Conservation (phyloP, 257 asterid species). For the Gynochthodes officinalis region DNA sequence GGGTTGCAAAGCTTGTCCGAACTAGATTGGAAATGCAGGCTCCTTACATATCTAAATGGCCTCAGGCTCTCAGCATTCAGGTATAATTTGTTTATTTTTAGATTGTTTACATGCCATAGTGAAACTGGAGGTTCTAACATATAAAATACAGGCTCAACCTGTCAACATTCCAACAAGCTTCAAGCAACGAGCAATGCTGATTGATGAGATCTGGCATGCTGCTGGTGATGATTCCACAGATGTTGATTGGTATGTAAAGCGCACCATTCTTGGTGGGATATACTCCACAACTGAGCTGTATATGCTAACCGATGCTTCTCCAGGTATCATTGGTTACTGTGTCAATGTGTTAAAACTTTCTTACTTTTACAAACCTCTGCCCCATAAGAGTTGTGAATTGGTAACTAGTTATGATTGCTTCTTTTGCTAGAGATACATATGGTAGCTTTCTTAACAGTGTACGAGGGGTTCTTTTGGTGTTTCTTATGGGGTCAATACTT, state of each 20-base stretch:
- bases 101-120: background rate
- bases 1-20: conserved; percentile 65
- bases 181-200: conserved; percentile 89
- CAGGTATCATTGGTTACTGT: conserved; percentile 41
- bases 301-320: conserved; percentile 88
- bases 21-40: conserved; percentile 90
- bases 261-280: conserved; percentile 83
- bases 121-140: background rate
- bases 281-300: conserved; percentile 80
- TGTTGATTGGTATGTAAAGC: conserved; percentile 78
- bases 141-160: conserved; percentile 65
- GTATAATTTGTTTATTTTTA: conserved; percentile 26
- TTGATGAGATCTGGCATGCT: conserved; percentile 96
- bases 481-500: background rate
- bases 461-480: background rate
- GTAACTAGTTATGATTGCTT: background rate
- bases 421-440: background rate
- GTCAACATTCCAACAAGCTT: conserved; percentile 70
- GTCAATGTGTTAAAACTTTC: background rate
- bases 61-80: conserved; percentile 96
- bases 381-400: background rate
- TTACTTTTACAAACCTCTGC: background rate
- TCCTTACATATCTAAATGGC: conserved; percentile 93
- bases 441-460: background rate
- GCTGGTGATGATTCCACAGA: conserved; percentile 70